These are phyloP conservation scores for Cystobasidium sp. DNA, from an alignment of 1,284 basidiomycete genomes.

Conservation along the genomic window DNA sequence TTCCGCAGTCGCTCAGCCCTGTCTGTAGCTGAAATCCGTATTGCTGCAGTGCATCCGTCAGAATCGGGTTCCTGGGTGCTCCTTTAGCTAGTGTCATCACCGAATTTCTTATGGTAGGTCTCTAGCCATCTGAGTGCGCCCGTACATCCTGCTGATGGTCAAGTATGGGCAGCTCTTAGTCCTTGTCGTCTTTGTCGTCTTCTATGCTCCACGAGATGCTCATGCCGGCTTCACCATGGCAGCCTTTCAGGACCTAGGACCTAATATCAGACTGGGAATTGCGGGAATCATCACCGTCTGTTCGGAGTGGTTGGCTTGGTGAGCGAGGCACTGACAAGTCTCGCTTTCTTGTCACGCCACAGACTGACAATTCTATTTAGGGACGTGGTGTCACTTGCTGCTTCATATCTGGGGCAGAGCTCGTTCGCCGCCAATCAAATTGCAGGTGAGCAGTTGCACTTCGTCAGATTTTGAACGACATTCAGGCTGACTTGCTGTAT, in stretches of 20 bases:
- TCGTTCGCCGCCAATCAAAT: conserved; percentile 26
- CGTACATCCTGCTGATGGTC: neutral
- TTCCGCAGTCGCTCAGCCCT: no score
- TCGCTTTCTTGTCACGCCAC: neutral
- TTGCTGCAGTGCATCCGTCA: conserved; percentile 2
- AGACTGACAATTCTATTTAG: neutral
- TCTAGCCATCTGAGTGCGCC: no score
- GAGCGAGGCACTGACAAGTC: neutral
- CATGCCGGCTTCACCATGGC: conserved; percentile 35
- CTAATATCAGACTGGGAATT: conserved; percentile 29
- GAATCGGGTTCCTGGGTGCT: conserved; percentile 29
- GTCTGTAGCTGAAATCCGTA: no score
- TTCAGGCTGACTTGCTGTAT: neutral
- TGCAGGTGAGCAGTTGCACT: conserved; percentile 11
- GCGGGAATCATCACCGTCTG: conserved; percentile 33
- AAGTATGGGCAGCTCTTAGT: neutral
- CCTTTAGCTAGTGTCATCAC: conserved; percentile 33
- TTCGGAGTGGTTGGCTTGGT: conserved; percentile 33
- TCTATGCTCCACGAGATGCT: conserved; percentile 16
- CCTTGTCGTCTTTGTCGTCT: conserved; percentile 6
- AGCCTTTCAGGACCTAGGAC: conserved; percentile 33
- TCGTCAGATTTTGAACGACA: neutral
- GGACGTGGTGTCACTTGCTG: conserved; percentile 35
- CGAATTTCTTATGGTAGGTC: conserved; percentile 20
- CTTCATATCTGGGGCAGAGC: conserved; percentile 22